These are phyloP conservation scores for Hamamelis virginiana DNA, from an alignment of 164 flowering plant species.

Conservation along the genomic window DNA sequence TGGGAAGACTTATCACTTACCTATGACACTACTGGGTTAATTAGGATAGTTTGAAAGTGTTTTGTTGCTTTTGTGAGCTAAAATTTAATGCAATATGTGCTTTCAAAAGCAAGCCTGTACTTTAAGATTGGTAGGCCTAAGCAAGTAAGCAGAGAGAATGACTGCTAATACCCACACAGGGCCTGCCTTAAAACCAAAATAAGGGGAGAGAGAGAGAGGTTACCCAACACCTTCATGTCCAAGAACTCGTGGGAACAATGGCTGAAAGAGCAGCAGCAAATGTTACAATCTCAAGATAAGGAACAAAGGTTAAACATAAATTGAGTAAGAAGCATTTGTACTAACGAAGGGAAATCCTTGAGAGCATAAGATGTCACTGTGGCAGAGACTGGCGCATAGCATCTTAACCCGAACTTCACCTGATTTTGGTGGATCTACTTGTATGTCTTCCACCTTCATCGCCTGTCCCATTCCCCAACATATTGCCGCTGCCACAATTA, in stretches of 20 bases:
- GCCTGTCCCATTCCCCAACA: slow-evolving; percentile 33
- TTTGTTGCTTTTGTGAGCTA: too few species aligned
- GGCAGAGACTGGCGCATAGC: slow-evolving; percentile 48
- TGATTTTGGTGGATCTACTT: slow-evolving; percentile 44
- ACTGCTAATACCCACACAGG: too few species aligned
- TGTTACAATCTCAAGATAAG: not conserved
- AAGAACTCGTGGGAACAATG: slow-evolving; percentile 38
- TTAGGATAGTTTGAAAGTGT: too few species aligned
- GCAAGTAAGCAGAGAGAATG: too few species aligned
- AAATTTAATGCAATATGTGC: too few species aligned
- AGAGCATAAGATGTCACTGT: slow-evolving; percentile 33
- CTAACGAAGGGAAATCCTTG: slow-evolving; percentile 22
- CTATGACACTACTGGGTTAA: too few species aligned
- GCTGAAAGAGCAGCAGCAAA: slow-evolving; percentile 18
- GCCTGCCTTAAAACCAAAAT: too few species aligned
- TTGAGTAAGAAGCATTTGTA: too few species aligned
- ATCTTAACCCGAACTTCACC: slow-evolving; percentile 49
- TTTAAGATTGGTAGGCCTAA: too few species aligned
- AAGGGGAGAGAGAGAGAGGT: not conserved
- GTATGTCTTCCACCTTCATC: slow-evolving; percentile 34
- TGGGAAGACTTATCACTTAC: too few species aligned
- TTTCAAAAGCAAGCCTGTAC: too few species aligned
- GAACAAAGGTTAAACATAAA: too few species aligned
- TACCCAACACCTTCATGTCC: slow-evolving; percentile 66
- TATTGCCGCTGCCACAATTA: slow-evolving; percentile 36